Evolutionary conservation across 208 protist genomes (phyloP), one percentile per base, ranked within the genome.

Genomic region (Endotrypanum monterogeii): DNA sequence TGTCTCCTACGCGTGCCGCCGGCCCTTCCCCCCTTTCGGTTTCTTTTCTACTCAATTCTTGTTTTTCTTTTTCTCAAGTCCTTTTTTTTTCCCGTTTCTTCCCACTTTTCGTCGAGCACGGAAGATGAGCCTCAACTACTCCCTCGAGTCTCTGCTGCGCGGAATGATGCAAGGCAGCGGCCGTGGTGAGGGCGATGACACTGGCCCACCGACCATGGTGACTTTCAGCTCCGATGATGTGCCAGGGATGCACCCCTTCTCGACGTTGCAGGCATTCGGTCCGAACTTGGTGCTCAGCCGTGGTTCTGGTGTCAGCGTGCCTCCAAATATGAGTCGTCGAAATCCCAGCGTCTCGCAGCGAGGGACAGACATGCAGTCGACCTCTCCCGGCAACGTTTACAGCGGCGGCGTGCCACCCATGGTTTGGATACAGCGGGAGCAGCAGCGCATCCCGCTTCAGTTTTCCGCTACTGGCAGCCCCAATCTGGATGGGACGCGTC

Each of bases 401-500:
- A 61, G 52, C 41, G 88, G 88, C 11, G 88, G 67, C 39, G 69
- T 93, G 39, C 78, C 85, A 14, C 85, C 88, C 28, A 83, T 83
- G 85, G 57, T 82, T 76, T 93, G 88, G 86, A 90, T 93, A 30
- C 82, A 90, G 67, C 79, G 73, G 32, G 83, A 93, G 80, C 88
- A 93, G 82, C 88, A 83, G 55, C 85, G 83, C 28, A 83, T 71
- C 8, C 74, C 83, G 9, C 11, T 82, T 46, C 73, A 63, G 7
- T 70, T 85, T 62, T 70, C 52, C 55, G 50, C 82, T 37, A 67
- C 68, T 7, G 71, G 58, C 55, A 63, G 65, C 57, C 63, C 75
- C 60, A 84, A 76, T 48, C 46, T 80, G 8, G 80, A 88, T 48
- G 76, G 60, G 11, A 44, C 44, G 58, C 67, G 61, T 25, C 77